Base-by-base conservation (phyloP, 1,139 yeast species). In the Yamadazyma trypodendri region DNA sequence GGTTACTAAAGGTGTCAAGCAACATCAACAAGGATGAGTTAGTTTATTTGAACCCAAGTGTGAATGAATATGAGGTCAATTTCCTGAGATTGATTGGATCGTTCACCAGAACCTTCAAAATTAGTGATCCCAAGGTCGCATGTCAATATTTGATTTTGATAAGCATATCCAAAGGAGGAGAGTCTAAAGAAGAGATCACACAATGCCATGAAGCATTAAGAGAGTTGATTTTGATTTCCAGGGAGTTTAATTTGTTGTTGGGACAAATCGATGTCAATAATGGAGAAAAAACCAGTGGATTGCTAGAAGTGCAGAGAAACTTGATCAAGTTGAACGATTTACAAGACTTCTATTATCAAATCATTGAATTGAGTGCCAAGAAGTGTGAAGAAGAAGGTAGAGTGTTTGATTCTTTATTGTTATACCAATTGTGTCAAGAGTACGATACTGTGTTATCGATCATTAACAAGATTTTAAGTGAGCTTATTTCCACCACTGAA, bases 381-480 rank as follows among this genome's bases (percentile, higher is more conserved):
- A 81, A 79, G 50, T 95, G 97, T 22, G 94, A 87, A 54, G 95
- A 88, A 49, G 97, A 89, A 56, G 97, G 97, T 3, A 75, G 96
- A 52, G 73, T 82, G 4, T 79, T 85, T 44, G 97, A 94, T 56
- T 88, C 97, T 9, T 76, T 94, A 41, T 67, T 87, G 39, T 70
- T 92, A 40, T 92, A 87, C 56, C 96, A 90, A 63, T 74, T 90
- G 45, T 79, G 96, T 38, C 94, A 87, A 61, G 96, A 90, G 52
- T 85, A 84, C 58, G 86, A 86, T 55, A 82, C 87, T 21, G 97
- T 88, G n/a, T 77, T 90, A 11, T 61, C 75, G 1, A 75, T 88
- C 43, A 78, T 90, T 44, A 90, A 88, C 63, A 78, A 79, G 52
- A 65, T 88, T 23, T 68, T 92, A 36, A 89, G 97, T 30, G 96